Base-by-base conservation (phyloP, 352 stramenopile species). In the Globisporangium spiculum region DNA sequence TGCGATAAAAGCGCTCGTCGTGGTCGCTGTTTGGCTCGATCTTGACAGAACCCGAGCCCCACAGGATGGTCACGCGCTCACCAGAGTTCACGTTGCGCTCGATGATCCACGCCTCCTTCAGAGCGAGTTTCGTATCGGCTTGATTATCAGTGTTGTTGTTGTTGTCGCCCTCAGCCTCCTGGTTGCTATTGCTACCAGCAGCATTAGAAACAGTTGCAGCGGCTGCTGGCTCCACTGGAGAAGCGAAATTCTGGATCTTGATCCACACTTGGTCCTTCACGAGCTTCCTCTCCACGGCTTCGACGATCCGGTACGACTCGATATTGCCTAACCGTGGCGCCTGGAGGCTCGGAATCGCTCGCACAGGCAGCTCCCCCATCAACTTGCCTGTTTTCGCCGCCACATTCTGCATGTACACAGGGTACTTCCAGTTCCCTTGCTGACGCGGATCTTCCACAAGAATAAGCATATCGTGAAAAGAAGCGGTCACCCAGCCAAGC, bases 191-290 rank as follows among this genome's bases (percentile, higher is more conserved):
- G 69, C 20, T 36, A 24, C 14, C 16, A 16, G 12, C 34, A 18
- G 27, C 5, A 36, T 26, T 22, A n/a, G 56, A 38, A 18, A 26
- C 50, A 26, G 62, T 16, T 14, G 68, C 58, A 27, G 64, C 54
- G 9, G 44, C 59, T 36, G 66, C 61, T 22, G 53, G 41, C 4
- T 48, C 66, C 30, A 44, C 59, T 46, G 32, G 48, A 72, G 70
- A 46, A 71, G 50, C 32, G 70, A 60, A 69, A 12, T 50, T 41
- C 36, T 77, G 62, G 41, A 89, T 84, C 14, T 76, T 80, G 16
- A 93, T 61, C 86, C 86, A 93, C 18, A 92, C 74, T 4, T 87
- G 82, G 61, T 93, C 83, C 66, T 93, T 90, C 16, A 93, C 73
- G 20, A 92, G 71, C 52, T 90, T 92, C 12, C 86, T 79, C 54